A percentile compares a stretch with the other conserved stretches of the same genome.
Conservation (phyloP, 2,329 filamentous ascomycete genomes). For the Proliferodiscus dingleyae region DNA sequence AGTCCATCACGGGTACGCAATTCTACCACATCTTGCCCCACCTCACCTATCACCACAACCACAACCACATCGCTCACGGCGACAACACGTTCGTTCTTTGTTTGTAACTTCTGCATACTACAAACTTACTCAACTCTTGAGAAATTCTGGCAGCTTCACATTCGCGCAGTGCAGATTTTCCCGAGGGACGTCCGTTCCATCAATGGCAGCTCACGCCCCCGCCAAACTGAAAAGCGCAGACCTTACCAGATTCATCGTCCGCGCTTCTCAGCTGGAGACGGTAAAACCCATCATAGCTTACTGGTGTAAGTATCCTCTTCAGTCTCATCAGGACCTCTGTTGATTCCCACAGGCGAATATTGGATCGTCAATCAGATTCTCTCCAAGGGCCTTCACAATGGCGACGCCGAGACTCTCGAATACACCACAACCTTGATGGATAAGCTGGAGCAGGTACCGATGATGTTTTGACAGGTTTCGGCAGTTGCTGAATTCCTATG, state of each 20-base stretch:
- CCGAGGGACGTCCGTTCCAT: no score
- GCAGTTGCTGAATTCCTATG: conserved; percentile 1
- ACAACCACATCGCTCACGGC: no score
- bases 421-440: conserved; percentile 88
- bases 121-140: no score
- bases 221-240: conserved; percentile 72
- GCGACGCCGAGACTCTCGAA: conserved; percentile 69
- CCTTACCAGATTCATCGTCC: conserved; percentile 75
- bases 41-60: no score
- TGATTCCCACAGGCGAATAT: conserved; percentile 64
- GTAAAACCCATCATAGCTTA: conserved; percentile 87
- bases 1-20: no score
- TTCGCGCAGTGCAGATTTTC: no score
- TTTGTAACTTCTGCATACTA: no score
- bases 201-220: conserved; percentile 70
- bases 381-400: conserved; percentile 69
- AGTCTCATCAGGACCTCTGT: conserved; percentile 10
- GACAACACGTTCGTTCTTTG: no score
- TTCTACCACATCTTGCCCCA: no score
- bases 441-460: conserved; percentile 69
- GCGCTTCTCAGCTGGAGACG: conserved; percentile 77
- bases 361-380: conserved; percentile 93
- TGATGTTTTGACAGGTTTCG: neutral
- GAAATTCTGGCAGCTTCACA: no score
- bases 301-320: conserved; percentile 80